These are phyloP conservation scores for Glomus cerebriforme DNA, from an alignment of 192 early-diverging fungal genomes.

Conservation along the genomic window DNA sequence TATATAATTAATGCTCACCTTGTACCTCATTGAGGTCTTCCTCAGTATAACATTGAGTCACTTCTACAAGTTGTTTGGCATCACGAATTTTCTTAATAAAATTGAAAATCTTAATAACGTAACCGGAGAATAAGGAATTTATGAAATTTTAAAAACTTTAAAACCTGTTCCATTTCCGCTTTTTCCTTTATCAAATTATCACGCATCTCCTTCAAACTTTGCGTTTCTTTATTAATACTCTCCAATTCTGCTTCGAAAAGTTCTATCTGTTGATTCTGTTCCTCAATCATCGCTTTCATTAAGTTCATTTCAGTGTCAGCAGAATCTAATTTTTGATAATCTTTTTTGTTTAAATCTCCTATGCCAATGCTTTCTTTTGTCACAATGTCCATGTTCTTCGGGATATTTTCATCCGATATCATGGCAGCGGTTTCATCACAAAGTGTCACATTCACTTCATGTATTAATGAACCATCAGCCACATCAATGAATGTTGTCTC, in stretches of 20 bases:
- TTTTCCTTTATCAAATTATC: not conserved
- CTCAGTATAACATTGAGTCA: slow-evolving; percentile 1
- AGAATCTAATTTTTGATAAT: too few species aligned
- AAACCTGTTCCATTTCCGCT: not conserved
- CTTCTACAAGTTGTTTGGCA: not conserved
- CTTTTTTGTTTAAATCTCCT: too few species aligned
- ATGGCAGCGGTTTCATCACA: too few species aligned
- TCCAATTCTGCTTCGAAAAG: slow-evolving; percentile 5
- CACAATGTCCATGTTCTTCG: too few species aligned
- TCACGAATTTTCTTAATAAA: slow-evolving; percentile 6
- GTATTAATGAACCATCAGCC: too few species aligned
- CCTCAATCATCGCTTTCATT: not conserved
- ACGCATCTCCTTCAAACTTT: not conserved
- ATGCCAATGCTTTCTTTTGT: too few species aligned
- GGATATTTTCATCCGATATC: too few species aligned
- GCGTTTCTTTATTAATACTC: not conserved
- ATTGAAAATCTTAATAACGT: not conserved
- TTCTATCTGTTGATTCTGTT: not conserved
- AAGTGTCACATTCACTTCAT: too few species aligned
- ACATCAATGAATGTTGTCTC: not conserved
- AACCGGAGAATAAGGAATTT: not conserved
- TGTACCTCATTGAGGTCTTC: not conserved
- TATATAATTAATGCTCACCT: not conserved
- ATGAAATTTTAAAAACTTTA: too few species aligned
- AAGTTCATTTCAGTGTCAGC: not conserved